A percentile compares a stretch with the other conserved stretches of the same genome.
phyloP scores from a whole-genome alignment of 2,329 filamentous ascomycete species.

The Aspergillus sergii region DNA sequence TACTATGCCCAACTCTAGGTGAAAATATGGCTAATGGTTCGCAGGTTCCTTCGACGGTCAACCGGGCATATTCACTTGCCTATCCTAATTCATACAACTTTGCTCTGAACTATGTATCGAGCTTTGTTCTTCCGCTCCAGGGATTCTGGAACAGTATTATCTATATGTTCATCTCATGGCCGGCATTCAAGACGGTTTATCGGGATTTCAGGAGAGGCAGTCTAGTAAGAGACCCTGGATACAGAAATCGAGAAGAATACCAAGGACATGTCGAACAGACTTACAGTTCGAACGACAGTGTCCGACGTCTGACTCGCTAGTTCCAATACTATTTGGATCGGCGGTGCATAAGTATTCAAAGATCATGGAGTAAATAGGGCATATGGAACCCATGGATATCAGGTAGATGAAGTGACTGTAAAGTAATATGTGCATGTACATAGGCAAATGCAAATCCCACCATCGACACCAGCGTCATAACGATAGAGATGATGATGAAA shows the following conservation, averaged over 20 bases:
- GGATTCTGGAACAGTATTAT: conserved; percentile 84
- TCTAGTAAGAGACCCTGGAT: not conserved
- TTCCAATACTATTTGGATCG: not conserved
- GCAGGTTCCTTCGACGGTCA: conserved; percentile 70
- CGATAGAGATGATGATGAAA: not conserved
- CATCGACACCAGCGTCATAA: not conserved
- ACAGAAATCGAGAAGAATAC: not conserved
- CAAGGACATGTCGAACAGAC: conserved; percentile 1
- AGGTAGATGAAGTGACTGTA: not conserved
- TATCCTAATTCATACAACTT: conserved; percentile 57
- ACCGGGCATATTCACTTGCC: conserved; percentile 72
- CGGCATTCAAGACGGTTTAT: conserved; percentile 55
- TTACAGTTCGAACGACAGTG: conserved; percentile 15
- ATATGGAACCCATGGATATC: not conserved
- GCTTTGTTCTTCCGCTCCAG: conserved; percentile 76
- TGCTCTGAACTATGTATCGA: conserved; percentile 68
- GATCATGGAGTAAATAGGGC: not conserved
- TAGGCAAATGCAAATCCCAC: not conserved
- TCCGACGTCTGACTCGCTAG: conserved; percentile 15
- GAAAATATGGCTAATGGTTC: not conserved
- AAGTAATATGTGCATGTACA: not conserved
- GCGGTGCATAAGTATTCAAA: not conserved
- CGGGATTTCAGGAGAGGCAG: conserved; percentile 19
- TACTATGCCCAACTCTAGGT: not conserved
- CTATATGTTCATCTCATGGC: conserved; percentile 70